A percentile compares a stretch with the other conserved stretches of the same genome.
Evolutionary conservation across 148 eudicot species (phyloP).

Genomic region (Rhododendron simsii): DNA sequence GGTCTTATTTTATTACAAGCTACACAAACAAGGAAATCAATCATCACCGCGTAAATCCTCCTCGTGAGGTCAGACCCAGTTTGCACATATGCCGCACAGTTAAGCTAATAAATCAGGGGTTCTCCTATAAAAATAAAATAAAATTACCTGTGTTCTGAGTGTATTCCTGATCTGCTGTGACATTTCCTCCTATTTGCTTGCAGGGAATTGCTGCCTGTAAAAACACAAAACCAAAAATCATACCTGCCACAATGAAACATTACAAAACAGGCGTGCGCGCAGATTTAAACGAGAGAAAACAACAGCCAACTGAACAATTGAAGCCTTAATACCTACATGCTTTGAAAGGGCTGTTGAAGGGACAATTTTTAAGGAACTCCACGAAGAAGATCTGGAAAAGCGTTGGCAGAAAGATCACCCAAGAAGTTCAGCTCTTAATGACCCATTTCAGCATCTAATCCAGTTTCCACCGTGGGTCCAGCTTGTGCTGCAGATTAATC

Average conservation of each 20-base stretch:
- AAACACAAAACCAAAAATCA: neutral
- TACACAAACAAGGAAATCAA: neutral
- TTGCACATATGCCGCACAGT: neutral
- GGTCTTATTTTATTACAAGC: neutral
- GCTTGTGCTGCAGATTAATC: neutral
- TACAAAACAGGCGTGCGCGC: neutral
- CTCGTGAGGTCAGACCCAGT: neutral
- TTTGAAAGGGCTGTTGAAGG: neutral
- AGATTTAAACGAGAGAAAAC: neutral
- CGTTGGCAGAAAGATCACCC: neutral
- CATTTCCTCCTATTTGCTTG: neutral
- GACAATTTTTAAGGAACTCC: neutral
- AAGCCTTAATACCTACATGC: neutral
- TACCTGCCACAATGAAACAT: neutral
- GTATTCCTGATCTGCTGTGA: neutral
- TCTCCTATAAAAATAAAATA: neutral
- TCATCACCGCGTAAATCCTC: neutral
- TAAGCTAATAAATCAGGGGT: neutral
- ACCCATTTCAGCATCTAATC: neutral
- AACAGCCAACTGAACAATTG: neutral
- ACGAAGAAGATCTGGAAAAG: neutral
- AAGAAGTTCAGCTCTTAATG: neutral
- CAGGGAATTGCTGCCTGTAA: neutral
- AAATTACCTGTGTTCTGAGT: neutral
- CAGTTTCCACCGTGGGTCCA: neutral